Percentiles rank a stretch among this genome's conserved stretches.
These are phyloP conservation scores for Nemania bipapillata DNA, from an alignment of 2,329 filamentous ascomycete genomes.

Conservation along the genomic window DNA sequence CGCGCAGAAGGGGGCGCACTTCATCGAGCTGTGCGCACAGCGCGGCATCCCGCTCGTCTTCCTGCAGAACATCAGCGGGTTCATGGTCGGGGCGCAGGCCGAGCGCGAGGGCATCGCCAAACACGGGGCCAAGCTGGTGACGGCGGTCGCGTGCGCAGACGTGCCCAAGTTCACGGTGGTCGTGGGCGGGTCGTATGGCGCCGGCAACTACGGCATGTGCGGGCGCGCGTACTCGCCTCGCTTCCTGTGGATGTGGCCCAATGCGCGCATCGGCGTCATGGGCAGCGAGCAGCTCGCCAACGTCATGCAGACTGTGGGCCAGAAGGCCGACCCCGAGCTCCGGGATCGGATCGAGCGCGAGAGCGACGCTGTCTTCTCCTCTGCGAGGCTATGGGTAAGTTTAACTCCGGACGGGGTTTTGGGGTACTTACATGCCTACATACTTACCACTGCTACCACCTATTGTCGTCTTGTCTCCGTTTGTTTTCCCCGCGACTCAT, in stretches of 20 bases:
- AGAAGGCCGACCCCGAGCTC: constrained; percentile 80
- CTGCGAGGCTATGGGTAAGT: constrained; percentile 85
- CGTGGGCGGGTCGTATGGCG: constrained; percentile 90
- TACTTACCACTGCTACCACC: too few species aligned
- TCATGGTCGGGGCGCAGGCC: constrained; percentile 95
- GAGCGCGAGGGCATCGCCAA: constrained; percentile 97
- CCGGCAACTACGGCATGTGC: constrained; percentile 99
- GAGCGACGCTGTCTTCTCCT: constrained; percentile 88
- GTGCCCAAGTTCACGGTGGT: constrained; percentile 98
- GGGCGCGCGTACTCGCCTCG: constrained; percentile 91
- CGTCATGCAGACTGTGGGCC: constrained; percentile 95
- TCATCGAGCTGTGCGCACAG: constrained; percentile 93
- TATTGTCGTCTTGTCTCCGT: not conserved
- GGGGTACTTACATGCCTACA: too few species aligned
- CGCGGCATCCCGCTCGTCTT: constrained; percentile 90
- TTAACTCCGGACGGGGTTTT: constrained; percentile 16
- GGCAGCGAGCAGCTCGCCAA: constrained; percentile 88
- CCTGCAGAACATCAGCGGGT: constrained; percentile 95
- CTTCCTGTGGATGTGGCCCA: constrained; percentile 97
- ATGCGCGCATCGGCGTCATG: constrained; percentile 96
- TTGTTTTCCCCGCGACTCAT: not conserved
- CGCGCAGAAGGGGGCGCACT: constrained; percentile 95
- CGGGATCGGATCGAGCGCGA: constrained; percentile 87
- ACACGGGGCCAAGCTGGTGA: constrained; percentile 96
- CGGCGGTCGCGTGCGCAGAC: constrained; percentile 90